Percentiles rank a stretch among this genome's conserved stretches.
Conservation (phyloP, 2,329 filamentous ascomycete genomes). For the Talaromyces sp. region DNA sequence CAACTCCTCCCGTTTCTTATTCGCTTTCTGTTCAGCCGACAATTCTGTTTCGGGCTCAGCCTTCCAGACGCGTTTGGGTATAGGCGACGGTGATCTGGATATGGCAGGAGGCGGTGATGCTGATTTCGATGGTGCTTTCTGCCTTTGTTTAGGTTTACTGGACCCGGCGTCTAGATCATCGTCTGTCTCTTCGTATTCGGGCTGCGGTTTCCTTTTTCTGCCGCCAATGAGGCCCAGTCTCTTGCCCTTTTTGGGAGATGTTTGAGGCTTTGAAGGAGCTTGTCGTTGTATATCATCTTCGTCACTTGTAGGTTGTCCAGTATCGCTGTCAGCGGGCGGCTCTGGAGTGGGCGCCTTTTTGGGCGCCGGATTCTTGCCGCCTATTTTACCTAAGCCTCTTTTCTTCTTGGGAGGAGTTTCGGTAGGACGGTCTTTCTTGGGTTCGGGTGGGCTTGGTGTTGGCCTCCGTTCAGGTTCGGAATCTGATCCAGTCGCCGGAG, state of each 20-base stretch:
- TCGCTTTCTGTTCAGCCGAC: constrained; percentile 52
- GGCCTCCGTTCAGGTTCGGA: not conserved
- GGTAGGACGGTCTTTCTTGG: not conserved
- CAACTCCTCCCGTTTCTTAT: constrained; percentile 54
- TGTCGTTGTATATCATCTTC: not conserved
- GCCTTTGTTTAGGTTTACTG: constrained; percentile 17
- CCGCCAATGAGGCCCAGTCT: constrained; percentile 31
- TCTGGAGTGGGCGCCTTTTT: constrained; percentile 6
- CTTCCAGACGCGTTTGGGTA: constrained; percentile 15
- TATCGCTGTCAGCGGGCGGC: not conserved
- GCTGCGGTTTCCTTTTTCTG: constrained; percentile 24
- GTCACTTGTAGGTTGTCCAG: not conserved
- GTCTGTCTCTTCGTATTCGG: constrained; percentile 15
- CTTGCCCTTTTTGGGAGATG: constrained; percentile 17
- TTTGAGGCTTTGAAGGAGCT: constrained; percentile 14
- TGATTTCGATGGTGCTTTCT: constrained; percentile 16
- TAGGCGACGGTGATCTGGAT: constrained; percentile 18
- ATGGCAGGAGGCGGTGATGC: constrained; percentile 20
- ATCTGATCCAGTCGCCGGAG: not conserved
- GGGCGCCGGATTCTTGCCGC: constrained; percentile 20
- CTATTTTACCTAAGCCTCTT: constrained; percentile 24
- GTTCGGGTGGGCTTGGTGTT: not conserved
- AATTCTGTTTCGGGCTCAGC: constrained; percentile 26
- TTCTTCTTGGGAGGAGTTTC: constrained; percentile 4
- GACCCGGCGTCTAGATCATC: constrained; percentile 15